Conservation (phyloP, 2,329 filamentous ascomycete species). For the Sporothrix schenckii region DNA sequence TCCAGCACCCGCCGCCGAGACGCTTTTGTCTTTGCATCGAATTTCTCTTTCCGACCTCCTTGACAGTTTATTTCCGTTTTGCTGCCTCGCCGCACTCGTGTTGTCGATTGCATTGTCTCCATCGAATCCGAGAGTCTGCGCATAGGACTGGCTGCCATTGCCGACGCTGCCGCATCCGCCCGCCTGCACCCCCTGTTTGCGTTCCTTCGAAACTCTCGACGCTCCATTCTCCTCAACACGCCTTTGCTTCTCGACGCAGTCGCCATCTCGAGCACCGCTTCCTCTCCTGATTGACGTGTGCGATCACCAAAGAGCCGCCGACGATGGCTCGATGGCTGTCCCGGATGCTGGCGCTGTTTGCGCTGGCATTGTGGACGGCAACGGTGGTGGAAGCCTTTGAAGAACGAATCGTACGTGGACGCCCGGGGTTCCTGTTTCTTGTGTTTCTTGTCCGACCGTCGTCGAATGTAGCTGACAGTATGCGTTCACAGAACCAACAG, state of each 20-base stretch:
- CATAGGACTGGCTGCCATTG: neutral
- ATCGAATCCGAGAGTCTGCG: conserved; percentile 3
- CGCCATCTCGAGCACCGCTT: conserved; percentile 2
- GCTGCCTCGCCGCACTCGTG: too few relatives aligned
- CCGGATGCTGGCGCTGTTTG: conserved; percentile 52
- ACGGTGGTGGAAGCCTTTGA: conserved; percentile 54
- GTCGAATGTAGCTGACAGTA: neutral
- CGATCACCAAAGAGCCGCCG: conserved; percentile 9
- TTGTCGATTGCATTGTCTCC: neutral
- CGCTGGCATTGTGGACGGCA: conserved; percentile 57
- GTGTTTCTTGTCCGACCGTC: neutral
- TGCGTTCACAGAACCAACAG: conserved; percentile 65
- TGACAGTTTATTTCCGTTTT: neutral
- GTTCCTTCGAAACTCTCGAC: too few relatives aligned
- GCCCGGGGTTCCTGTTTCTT: neutral
- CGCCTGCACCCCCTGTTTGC: neutral
- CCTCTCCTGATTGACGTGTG: neutral
- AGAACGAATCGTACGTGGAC: conserved; percentile 56
- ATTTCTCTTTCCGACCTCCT: neutral
- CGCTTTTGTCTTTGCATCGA: neutral
- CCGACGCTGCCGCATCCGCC: conserved; percentile 17
- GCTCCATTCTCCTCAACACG: neutral
- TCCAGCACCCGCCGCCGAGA: neutral
- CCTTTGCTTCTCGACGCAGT: neutral
- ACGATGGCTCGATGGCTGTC: conserved; percentile 61